A percentile compares a stretch with the other conserved stretches of the same genome.
Evolutionary conservation across 2,329 filamentous ascomycete species (phyloP).

Genomic region (Colletotrichum chrysophilum): DNA sequence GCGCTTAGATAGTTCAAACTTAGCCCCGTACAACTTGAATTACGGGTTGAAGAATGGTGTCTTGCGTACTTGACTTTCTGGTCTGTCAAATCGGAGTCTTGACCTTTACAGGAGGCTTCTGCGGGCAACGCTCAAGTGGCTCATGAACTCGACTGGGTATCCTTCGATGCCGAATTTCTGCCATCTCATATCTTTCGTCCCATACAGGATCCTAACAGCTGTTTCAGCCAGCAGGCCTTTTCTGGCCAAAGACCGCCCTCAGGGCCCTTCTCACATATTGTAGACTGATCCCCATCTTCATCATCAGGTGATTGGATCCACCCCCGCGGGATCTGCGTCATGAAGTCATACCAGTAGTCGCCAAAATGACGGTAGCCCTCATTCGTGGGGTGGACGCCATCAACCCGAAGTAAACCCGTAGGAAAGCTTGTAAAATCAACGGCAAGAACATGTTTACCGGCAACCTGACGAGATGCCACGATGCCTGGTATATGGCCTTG

Average conservation of each 20-base stretch:
- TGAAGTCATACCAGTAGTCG: constrained; percentile 41
- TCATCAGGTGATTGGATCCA: constrained; percentile 37
- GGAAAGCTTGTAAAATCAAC: constrained; percentile 36
- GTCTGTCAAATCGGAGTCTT: background rate
- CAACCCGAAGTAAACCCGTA: constrained; percentile 22
- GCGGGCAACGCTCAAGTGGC: background rate
- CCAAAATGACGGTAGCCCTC: constrained; percentile 37
- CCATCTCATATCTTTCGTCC: background rate
- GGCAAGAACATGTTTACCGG: constrained; percentile 33
- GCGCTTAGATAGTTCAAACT: too few relatives aligned
- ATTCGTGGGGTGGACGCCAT: constrained; percentile 36
- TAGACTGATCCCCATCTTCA: background rate
- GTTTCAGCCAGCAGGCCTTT: background rate
- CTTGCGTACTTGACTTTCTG: background rate
- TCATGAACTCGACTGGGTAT: background rate
- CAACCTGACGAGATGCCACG: constrained; percentile 28
- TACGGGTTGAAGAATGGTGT: background rate
- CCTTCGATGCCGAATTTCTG: background rate
- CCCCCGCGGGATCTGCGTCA: constrained; percentile 35
- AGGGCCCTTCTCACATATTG: too few relatives aligned
- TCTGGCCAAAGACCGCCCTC: too few relatives aligned
- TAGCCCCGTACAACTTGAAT: background rate
- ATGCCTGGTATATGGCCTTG: constrained; percentile 32
- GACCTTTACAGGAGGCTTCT: background rate
- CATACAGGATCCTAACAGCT: background rate